Conservation (phyloP, 176 grass and related monocot species). For the Hordeum marinum region DNA sequence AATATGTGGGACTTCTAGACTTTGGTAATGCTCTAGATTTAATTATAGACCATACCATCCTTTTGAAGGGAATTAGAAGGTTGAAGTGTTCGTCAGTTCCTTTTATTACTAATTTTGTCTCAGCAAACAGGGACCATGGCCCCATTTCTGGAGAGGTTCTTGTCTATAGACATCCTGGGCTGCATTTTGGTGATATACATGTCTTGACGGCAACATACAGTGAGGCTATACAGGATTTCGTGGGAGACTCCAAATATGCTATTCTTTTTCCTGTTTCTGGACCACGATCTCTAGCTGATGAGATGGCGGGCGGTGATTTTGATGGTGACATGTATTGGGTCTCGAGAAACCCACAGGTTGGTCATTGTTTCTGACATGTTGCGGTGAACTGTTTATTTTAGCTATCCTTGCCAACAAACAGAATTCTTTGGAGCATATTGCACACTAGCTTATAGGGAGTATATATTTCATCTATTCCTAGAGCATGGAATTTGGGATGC, state of each 20-base stretch:
- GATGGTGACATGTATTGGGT: slow-evolving; percentile 84
- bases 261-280: slow-evolving; percentile 61
- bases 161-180: slow-evolving; percentile 67
- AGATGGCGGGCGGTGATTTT: slow-evolving; percentile 60
- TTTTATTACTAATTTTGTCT: slow-evolving; percentile 23
- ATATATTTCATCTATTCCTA: not conserved
- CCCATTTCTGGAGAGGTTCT: slow-evolving; percentile 63
- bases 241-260: slow-evolving; percentile 62
- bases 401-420: not conserved
- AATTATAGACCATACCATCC: not conserved
- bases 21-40: not conserved
- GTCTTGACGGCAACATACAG: slow-evolving; percentile 41
- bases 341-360: slow-evolving; percentile 54
- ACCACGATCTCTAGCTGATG: slow-evolving; percentile 61
- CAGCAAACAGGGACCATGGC: slow-evolving; percentile 49
- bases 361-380: not conserved
- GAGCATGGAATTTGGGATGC: not conserved
- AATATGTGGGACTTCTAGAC: not conserved
- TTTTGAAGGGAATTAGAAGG: not conserved
- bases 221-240: slow-evolving; percentile 37
- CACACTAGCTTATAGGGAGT: not conserved
- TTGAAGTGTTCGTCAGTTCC: not conserved
- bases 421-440: not conserved
- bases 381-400: not conserved
- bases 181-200: slow-evolving; percentile 80